Evolutionary conservation across 106 monocot species (phyloP), one percentile per base, ranked within the genome.

Genomic region (Vanilla planifolia): DNA sequence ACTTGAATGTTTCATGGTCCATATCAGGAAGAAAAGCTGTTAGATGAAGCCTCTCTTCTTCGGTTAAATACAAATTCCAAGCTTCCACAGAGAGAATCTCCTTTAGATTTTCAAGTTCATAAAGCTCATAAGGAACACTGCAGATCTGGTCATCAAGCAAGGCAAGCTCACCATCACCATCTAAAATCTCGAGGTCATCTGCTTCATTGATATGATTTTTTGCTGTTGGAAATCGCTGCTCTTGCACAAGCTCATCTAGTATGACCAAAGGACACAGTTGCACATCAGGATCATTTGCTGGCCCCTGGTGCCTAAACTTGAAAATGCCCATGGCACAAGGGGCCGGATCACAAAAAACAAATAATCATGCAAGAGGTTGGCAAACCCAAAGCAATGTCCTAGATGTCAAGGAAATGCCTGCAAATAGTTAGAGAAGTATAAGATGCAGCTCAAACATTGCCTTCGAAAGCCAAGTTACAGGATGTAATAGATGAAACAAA

Each of bases 11-110:
- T 33, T 85, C 62, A 36, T 73, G 69, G 51, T 92, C 96, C 84
- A 98, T 75, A 71, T 84, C 88, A 4, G 96, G 96, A 33, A 98
- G 88, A 72, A 77, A 80, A 35, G 87, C 77, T 68, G 88, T 53
- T 10, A 98, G 73, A 41, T 33, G 48, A 40, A 91, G 75, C 67
- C 77, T 81, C 55, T 98, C 96, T 51, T 98, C 90, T 61, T 98
- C 96, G 4, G 78, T 83, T 50, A 98, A 81, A 61, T 72, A 79
- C 29, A 23, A 72, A 68, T 98, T 92, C 96, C 96, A 98, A 53
- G 76, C 72, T 63, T 98, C 88, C 57, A 98, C 60, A 55, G 87
- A 91, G 45, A 98, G 74, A 64, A 98, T 41, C 16, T 79, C 77
- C 48, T 75, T 88, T 37, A 98, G 65, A 64, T 83, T 66, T 46